Evolutionary conservation across 371 early-diverging fungal genomes (phyloP).

Genomic region (Syncephalastrum monosporum): DNA sequence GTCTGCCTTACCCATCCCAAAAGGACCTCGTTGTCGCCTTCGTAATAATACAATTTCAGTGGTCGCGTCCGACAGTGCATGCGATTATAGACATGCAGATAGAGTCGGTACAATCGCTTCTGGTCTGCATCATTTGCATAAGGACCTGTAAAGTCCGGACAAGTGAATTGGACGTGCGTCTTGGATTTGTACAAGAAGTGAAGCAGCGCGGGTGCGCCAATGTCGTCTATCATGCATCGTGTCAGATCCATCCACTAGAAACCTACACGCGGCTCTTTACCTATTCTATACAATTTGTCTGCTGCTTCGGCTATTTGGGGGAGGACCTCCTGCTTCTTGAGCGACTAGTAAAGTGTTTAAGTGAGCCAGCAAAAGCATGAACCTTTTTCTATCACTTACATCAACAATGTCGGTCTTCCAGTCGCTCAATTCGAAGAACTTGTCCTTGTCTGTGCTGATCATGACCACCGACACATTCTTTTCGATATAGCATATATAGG

Average conservation of each 20-base stretch:
- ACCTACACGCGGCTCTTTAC: slow-evolving; percentile 9
- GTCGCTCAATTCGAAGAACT: slow-evolving; percentile 78
- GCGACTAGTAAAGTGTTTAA: slow-evolving; percentile 6
- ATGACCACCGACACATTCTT: slow-evolving; percentile 70
- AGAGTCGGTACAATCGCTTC: slow-evolving; percentile 59
- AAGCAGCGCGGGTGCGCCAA: slow-evolving; percentile 66
- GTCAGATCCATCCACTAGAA: not conserved
- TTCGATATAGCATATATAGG: slow-evolving; percentile 81
- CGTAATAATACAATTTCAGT: slow-evolving; percentile 60
- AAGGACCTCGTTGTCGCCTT: slow-evolving; percentile 61
- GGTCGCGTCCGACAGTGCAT: slow-evolving; percentile 61
- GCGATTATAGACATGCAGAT: slow-evolving; percentile 65
- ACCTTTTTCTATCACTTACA: slow-evolving; percentile 29
- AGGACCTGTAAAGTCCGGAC: slow-evolving; percentile 54
- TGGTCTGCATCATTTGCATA: slow-evolving; percentile 42
- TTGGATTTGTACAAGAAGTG: slow-evolving; percentile 80
- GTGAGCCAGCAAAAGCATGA: not conserved
- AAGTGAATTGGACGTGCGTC: slow-evolving; percentile 66
- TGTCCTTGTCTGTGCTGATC: slow-evolving; percentile 79
- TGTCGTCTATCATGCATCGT: slow-evolving; percentile 50
- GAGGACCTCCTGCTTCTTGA: slow-evolving; percentile 29
- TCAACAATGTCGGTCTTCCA: slow-evolving; percentile 67
- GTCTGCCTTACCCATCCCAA: slow-evolving; percentile 65
- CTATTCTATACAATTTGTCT: slow-evolving; percentile 34
- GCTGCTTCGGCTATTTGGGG: slow-evolving; percentile 27